Evolutionary conservation across 257 asterid species (phyloP), one percentile per base, ranked within the genome.

Genomic region (Scutellaria baicalensis): DNA sequence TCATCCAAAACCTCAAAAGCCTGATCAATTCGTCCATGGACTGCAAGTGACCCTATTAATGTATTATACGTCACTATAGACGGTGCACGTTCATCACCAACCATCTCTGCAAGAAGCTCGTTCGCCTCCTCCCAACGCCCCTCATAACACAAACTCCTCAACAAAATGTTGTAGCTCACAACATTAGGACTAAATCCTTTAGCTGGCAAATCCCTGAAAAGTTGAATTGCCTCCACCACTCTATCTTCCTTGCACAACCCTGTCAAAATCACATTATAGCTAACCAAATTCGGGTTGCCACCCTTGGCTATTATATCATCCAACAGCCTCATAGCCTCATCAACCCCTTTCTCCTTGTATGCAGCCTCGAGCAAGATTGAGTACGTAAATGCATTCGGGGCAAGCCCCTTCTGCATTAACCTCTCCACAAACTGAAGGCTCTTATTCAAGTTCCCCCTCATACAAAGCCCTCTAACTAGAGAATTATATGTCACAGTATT

Each of bases 311-410:
- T 74, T 6, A 93, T 83, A 33, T 82, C 89, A 49, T 89, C 87
- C 85, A 90, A 82, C 17, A 93, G 82, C 78, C 75, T 72, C 79
- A 75, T 84, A 4, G 98, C 97, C 65, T 89, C 94, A 54, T 93
- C 85, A 31, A 87, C 96, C 55, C 98, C 98, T 61, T 64, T 80
- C 75, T 89, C 97, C 76, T 90, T 85, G 55, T 86, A 88, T 38
- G 94, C 91, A 9, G 97, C 98, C 85, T 93, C 95, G 12, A 93
- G 97, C 83, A 93, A 64, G 74, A 89, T 87, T 0, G 97, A 90
- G 21, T 90, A 89, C 3, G 98, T 93, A 68, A 75, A 87, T 0
- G 96, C 97, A 76, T 93, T 91, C 0, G 98, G 98, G 4, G 86
- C 91, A 60, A 93, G 51, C 50, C 98, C 98, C 42, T 83, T 90